Percentiles rank a stretch among this genome's conserved stretches.
phyloP scores from a whole-genome alignment of 163 green algal genomes.

The Prototheca wickerhamii region DNA sequence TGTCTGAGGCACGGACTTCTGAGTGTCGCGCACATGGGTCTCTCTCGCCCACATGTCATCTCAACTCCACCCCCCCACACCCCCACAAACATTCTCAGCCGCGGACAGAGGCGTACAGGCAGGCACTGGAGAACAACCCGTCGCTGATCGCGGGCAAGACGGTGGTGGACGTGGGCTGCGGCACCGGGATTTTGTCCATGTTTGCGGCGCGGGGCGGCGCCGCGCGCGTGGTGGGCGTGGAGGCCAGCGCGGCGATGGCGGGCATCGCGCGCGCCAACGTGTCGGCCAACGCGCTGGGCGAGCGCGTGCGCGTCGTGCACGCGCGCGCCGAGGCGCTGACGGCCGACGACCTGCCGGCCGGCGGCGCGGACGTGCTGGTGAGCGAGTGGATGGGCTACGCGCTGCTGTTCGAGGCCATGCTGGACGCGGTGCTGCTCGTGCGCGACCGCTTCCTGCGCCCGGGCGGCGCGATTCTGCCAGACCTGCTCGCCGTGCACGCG shows the following conservation, averaged over 20 bases:
- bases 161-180: conserved; percentile 90
- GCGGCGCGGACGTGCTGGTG: conserved; percentile 84
- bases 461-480: conserved; percentile 78
- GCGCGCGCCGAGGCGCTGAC: conserved; percentile 72
- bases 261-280: conserved; percentile 36
- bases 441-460: conserved; percentile 65
- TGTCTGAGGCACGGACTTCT: too few species aligned
- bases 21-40: not conserved
- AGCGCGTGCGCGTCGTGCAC: conserved; percentile 54
- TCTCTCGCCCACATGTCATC: too few species aligned
- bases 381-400: conserved; percentile 97
- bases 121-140: conserved; percentile 71
- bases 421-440: conserved; percentile 69
- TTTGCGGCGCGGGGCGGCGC: conserved; percentile 79
- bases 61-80: not conserved
- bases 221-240: conserved; percentile 56
- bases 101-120: conserved; percentile 75
- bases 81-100: conserved; percentile 27
- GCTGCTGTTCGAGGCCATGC: conserved; percentile 93
- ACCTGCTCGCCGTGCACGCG: conserved; percentile 62
- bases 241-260: conserved; percentile 65
- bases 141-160: conserved; percentile 49
- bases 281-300: conserved; percentile 34
- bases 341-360: conserved; percentile 13
- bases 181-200: conserved; percentile 91